Evolutionary conservation across 371 early-diverging fungal species (phyloP).

Genomic region (Zopfochytrium polystomum): DNA sequence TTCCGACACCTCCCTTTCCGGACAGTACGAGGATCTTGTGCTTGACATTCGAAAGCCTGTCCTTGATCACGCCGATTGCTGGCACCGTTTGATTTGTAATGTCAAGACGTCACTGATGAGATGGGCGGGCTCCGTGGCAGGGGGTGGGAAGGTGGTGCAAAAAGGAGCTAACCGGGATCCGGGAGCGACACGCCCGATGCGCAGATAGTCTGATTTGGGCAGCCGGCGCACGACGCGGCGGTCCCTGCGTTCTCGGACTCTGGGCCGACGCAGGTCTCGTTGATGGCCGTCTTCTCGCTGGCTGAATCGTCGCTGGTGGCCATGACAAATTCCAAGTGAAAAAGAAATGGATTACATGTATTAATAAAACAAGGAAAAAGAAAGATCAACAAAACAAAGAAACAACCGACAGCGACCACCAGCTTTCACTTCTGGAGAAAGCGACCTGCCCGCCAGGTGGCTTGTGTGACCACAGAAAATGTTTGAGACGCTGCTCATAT

Average conservation of each 20-base stretch:
- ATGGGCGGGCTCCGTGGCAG: constrained; percentile 4
- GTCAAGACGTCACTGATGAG: neutral
- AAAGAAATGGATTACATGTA: too few relatives aligned
- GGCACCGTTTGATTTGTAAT: neutral
- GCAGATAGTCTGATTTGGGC: constrained; percentile 94
- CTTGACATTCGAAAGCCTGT: constrained; percentile 54
- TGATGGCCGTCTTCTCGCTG: neutral
- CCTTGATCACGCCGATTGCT: constrained; percentile 74
- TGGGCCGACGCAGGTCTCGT: constrained; percentile 69
- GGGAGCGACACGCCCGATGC: constrained; percentile 75
- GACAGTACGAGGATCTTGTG: constrained; percentile 56
- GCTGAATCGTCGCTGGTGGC: too few relatives aligned
- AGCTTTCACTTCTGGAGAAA: too few relatives aligned
- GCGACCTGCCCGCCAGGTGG: too few relatives aligned
- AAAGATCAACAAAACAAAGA: too few relatives aligned
- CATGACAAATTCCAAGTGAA: too few relatives aligned
- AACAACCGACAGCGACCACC: too few relatives aligned
- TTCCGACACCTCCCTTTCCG: constrained; percentile 78
- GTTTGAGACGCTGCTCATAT: constrained; percentile 89
- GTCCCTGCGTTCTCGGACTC: constrained; percentile 90
- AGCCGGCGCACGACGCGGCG: constrained; percentile 90
- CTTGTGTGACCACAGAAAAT: constrained; percentile 46
- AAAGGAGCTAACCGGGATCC: constrained; percentile 72
- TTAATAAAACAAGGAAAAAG: too few relatives aligned
- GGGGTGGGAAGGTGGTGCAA: constrained; percentile 1